Evolutionary conservation across 73 alveolate species (phyloP), one percentile per base, ranked within the genome.

Genomic region (Stentor coeruleus): DNA sequence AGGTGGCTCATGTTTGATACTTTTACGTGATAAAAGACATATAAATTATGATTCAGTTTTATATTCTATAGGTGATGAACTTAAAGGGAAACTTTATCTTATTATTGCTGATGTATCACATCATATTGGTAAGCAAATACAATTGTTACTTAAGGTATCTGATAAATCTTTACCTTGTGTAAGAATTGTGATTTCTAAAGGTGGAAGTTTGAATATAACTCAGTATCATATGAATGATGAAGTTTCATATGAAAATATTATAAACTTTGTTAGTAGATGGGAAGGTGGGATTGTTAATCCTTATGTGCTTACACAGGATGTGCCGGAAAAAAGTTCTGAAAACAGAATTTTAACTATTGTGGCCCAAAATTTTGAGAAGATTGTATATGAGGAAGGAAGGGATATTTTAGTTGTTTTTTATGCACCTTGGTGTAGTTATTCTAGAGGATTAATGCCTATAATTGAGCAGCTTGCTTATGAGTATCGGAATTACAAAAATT

Each of bases 361-460:
- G n/a, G 42, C 26, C n/a, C 20, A 66, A 40, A 66, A 20, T 66
- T 66, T 20, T 31, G 33, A 66, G 33, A 31, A 33, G 1, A 26
- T 66, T 37, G 37, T 66, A 20, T 66, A 28, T 26, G 79, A 66
- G 20, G 14, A 1, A 33, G 33, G 33, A 28, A 33, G 33, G 33
- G 15, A 66, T 66, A 15, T 66, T 20, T 66, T 66, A 20, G 37
- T 66, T 20, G 26, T 66, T 0, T 20, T 66, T 66, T 66, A 66
- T 31, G 79, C 79, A 11, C 79, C 79, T 66, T 66, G 79, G 79
- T 66, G 79, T 2, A 66, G 40, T 33, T 66, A 66, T 33, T 66
- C 79, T 20, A 20, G 33, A 66, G 79, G 15, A 26, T 1, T 40
- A 0, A 14, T 66, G 79, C 42, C 39, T 1, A 66, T 66, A 11